phyloP scores from a whole-genome alignment of 768 basidiomycete genomes.

The Trametes elegans region DNA sequence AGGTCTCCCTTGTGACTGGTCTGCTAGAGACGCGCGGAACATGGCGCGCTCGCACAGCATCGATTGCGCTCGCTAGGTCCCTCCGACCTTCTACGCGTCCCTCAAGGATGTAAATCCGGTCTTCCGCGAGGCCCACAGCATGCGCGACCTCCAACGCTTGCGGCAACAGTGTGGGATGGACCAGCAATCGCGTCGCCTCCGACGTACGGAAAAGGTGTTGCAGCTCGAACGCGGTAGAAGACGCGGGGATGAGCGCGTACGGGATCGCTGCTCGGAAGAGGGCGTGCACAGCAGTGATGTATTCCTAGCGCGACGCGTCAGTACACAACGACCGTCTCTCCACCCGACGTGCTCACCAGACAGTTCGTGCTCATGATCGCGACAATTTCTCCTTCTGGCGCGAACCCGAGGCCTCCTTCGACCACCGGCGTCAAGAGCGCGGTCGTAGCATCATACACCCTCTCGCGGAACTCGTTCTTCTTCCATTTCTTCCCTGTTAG shows the following conservation, averaged over 20 bases:
- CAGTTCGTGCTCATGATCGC: constrained; percentile 73
- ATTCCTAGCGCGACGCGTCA: no score
- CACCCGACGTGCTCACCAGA: constrained; percentile 42
- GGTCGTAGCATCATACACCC: constrained; percentile 54
- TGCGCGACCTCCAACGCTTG: constrained; percentile 40
- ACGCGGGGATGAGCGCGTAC: constrained; percentile 50
- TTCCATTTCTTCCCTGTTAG: constrained; percentile 45
- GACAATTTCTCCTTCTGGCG: constrained; percentile 53
- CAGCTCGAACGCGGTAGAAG: constrained; percentile 58
- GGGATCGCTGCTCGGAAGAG: constrained; percentile 49
- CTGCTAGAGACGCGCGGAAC: constrained; percentile 42
- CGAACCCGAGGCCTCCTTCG: constrained; percentile 57
- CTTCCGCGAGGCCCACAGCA: constrained; percentile 34
- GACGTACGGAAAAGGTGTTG: constrained; percentile 48
- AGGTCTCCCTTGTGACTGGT: constrained; percentile 47
- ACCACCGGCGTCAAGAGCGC: constrained; percentile 41
- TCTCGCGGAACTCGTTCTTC: constrained; percentile 48
- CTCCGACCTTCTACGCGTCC: constrained; percentile 40
- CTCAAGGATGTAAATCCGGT: constrained; percentile 48
- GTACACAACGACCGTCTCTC: no score
- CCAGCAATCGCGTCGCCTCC: constrained; percentile 51
- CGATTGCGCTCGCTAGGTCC: constrained; percentile 46
- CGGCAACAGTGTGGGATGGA: constrained; percentile 42
- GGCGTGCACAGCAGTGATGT: constrained; percentile 46
- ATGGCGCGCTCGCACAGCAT: constrained; percentile 35